Evolutionary conservation across 2,329 filamentous ascomycete genomes (phyloP).

Genomic region (Arthrobotrys iridis): DNA sequence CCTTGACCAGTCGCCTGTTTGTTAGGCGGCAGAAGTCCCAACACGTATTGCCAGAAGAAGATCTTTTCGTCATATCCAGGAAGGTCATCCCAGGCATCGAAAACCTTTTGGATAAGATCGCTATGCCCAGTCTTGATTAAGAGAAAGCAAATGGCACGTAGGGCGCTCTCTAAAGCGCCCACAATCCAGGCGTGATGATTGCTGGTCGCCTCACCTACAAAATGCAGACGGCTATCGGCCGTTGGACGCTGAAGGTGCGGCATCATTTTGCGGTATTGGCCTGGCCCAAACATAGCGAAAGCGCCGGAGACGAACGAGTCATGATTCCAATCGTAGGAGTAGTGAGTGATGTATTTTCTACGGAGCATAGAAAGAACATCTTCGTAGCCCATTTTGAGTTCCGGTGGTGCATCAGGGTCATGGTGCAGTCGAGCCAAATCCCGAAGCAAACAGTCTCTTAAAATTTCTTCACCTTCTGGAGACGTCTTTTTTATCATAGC

Average conservation of each 20-base stretch:
- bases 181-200: slow-evolving; percentile 63
- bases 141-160: slow-evolving; percentile 50
- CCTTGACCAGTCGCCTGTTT: not conserved
- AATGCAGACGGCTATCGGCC: slow-evolving; percentile 59
- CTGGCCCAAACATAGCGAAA: slow-evolving; percentile 62
- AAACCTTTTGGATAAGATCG: not conserved
- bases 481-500: slow-evolving; percentile 53
- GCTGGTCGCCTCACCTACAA: slow-evolving; percentile 62
- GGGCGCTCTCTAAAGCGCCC: slow-evolving; percentile 61
- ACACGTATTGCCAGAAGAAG: slow-evolving; percentile 23
- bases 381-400: not conserved
- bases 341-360: slow-evolving; percentile 16
- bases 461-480: slow-evolving; percentile 55
- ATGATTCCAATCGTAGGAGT: slow-evolving; percentile 61
- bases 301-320: slow-evolving; percentile 61
- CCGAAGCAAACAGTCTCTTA: slow-evolving; percentile 58
- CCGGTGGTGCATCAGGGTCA: not conserved
- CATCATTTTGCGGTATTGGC: slow-evolving; percentile 62
- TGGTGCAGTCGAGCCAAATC: slow-evolving; percentile 59
- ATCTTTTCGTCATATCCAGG: slow-evolving; percentile 16
- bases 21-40: not conserved
- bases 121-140: slow-evolving; percentile 1
- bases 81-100: not conserved
- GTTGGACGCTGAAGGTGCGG: slow-evolving; percentile 58
- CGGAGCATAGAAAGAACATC: slow-evolving; percentile 16